Evolutionary conservation across 768 basidiomycete species (phyloP), one percentile per base, ranked within the genome.

Genomic region (Lactarius vividus): DNA sequence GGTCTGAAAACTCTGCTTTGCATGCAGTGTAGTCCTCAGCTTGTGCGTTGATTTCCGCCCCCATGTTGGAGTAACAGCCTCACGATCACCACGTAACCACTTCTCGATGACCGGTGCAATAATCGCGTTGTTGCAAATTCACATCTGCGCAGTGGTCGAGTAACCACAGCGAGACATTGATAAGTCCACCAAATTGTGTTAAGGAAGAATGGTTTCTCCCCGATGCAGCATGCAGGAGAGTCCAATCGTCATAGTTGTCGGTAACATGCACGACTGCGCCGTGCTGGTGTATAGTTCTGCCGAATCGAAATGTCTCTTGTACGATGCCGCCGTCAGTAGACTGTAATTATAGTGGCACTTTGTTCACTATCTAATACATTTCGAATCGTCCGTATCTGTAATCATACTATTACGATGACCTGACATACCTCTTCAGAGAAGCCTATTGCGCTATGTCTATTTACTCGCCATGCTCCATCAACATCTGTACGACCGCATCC

Each of bases 391-490:
- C n/a, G n/a, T n/a, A n/a, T n/a, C n/a, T n/a, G n/a, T n/a, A n/a
- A n/a, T n/a, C 18, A 42, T 42, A 18, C 42, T 46, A 46, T 23
- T 4, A 46, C n/a, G 20, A n/a, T 16, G 44, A 46, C n/a, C 0
- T n/a, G 10, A 46, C 16, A n/a, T 23, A 4, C n/a, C 9, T 11
- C 44, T 23, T n/a, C 6, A 46, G 33, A 35, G 75, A 31, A 31
- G 3, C 29, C 26, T 26, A 20, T 10, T 1, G 13, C 15, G 15
- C 49, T 28, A 23, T 28, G 4, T 28, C 49, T 52, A 42, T 42
- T 31, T 18, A 33, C 33, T 8, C 18, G 8, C 20, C 42, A 9
- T 44, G 7, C 42, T 44, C 42, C 2, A 20, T 44, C 42, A n/a
- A 44, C 42, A 20, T n/a, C 8, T 44, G 2, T 20, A 20, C 37